Base-by-base conservation (phyloP, 257 asterid genomes). In the Solanum clarkiae region DNA sequence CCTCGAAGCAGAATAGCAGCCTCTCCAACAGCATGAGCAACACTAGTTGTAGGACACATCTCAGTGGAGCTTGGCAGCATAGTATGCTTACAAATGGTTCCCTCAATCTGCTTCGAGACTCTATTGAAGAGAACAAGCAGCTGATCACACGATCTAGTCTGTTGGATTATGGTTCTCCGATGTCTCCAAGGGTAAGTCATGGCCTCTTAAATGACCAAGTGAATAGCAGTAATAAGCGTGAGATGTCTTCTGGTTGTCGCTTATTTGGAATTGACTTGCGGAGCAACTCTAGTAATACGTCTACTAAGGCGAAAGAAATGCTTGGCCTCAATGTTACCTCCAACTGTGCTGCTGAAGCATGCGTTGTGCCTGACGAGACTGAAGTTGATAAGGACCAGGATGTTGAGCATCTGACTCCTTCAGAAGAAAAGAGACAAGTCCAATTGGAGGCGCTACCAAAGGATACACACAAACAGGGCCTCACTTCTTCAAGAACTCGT, bases 211-310 rank as follows among this genome's bases (percentile, higher is more conserved):
- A 26, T 53, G 91, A 90, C 84, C 94, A 89, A 86, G 87, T 83
- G 80, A 90, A 87, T 20, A 89, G 82, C 44, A 54, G 87, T 20
- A 92, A 86, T 72, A 92, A 65, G 85, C 49, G 54, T 6, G 98
- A 91, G 81, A 87, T 74, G 29, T 84, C 86, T 22, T 82, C 96
- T 7, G 88, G 85, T 18, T 93, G 91, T 87, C 87, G 97, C 57
- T 72, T 94, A 86, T 94, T 94, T 87, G 98, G 98, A 70, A 77
- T 94, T 81, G 97, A 94, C 86, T 92, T 94, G 90, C 89, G 94
- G 89, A 92, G 84, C 86, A 91, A 90, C 82, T 51, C 90, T 7
- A 90, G 81, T 56, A 87, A 82, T 77, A 51, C 51, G 44, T 84
- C 80, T 59, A 84, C 84, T 12, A 60, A 22, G 20, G 92, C 84